Conservation (phyloP, 805 yeast species). For the Metschnikowia lochheadii region DNA sequence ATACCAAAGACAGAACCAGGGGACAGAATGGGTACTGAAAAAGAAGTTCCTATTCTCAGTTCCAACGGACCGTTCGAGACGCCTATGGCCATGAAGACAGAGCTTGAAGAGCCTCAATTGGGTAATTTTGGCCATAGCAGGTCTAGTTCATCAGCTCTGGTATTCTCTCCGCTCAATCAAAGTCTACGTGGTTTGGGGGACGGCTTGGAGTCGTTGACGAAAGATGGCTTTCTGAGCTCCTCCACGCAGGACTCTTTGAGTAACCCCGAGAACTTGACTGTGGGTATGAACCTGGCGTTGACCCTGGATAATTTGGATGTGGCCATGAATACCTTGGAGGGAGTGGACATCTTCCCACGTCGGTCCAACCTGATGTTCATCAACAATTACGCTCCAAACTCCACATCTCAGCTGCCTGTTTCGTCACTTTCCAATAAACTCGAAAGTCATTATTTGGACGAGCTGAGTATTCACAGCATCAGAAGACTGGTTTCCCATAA, state of each 20-base stretch:
- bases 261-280: too few relatives aligned
- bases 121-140: neutral
- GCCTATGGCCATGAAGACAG: neutral
- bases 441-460: slow-evolving; percentile 25
- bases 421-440: slow-evolving; percentile 26
- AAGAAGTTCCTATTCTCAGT: neutral
- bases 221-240: neutral
- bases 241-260: neutral
- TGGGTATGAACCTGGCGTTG: neutral
- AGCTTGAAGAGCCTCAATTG: neutral
- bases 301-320: neutral
- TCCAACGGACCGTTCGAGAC: neutral
- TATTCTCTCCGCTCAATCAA: slow-evolving; percentile 1
- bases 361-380: slow-evolving; percentile 15
- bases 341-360: neutral
- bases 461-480: neutral
- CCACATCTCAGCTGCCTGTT: slow-evolving; percentile 16
- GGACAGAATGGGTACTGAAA: neutral
- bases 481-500: slow-evolving; percentile 9
- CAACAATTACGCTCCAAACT: slow-evolving; percentile 4
- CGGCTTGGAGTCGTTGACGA: neutral
- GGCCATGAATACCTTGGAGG: neutral
- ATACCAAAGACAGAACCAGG: too few relatives aligned
- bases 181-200: neutral
- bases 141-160: slow-evolving; percentile 1